phyloP scores from a whole-genome alignment of 106 monocot genomes.

The Iris macrosiphon region DNA sequence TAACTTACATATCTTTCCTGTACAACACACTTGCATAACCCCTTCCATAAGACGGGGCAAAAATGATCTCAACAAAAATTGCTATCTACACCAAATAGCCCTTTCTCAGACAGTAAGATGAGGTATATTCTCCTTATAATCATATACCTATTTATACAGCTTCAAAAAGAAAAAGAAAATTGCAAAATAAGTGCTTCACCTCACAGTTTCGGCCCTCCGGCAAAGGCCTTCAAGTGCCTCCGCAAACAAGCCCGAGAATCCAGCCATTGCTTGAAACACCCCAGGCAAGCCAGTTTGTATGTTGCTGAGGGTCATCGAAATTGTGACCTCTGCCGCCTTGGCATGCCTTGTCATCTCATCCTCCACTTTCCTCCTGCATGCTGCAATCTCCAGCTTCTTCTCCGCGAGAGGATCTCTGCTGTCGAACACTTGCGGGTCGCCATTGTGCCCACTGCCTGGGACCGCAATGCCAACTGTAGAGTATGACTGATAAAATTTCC shows the following conservation, averaged over 20 bases:
- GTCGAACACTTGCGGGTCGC: slow-evolving; percentile 39
- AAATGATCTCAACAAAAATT: too few species aligned
- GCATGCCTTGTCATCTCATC: slow-evolving; percentile 61
- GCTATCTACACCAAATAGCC: not conserved
- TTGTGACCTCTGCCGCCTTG: slow-evolving; percentile 57
- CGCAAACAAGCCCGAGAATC: slow-evolving; percentile 64
- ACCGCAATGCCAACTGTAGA: slow-evolving; percentile 61
- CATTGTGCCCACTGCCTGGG: slow-evolving; percentile 22
- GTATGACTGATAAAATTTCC: slow-evolving; percentile 86
- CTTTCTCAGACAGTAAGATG: not conserved
- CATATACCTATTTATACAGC: not conserved
- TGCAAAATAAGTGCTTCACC: too few species aligned
- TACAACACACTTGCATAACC: too few species aligned
- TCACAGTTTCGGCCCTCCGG: slow-evolving; percentile 30
- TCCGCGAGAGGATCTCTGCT: slow-evolving; percentile 63
- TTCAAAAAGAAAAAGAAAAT: not conserved
- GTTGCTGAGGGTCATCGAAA: slow-evolving; percentile 77
- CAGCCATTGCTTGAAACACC: slow-evolving; percentile 83
- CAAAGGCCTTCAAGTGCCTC: slow-evolving; percentile 61
- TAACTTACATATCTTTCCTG: too few species aligned
- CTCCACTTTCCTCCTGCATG: slow-evolving; percentile 61
- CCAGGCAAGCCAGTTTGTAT: slow-evolving; percentile 82
- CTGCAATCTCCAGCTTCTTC: slow-evolving; percentile 51
- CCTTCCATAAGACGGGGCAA: too few species aligned
- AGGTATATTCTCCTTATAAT: not conserved